Percentiles rank a stretch among this genome's conserved stretches.
Conservation (phyloP, 768 basidiomycete species). For the Russula vinacea region DNA sequence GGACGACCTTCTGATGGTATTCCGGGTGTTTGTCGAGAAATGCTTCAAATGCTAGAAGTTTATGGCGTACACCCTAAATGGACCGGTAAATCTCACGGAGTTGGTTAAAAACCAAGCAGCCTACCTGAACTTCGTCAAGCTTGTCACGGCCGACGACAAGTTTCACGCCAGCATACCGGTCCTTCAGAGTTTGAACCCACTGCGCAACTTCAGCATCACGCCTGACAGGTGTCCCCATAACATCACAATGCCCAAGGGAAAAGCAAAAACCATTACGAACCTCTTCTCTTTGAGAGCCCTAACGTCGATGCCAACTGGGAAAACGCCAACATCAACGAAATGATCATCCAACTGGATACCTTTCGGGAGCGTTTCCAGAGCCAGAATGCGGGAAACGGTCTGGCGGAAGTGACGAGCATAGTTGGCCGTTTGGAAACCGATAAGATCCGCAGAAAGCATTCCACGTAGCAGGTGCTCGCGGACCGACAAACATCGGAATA, state of each 20-base stretch:
- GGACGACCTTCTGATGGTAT: conserved; percentile 75
- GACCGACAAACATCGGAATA: conserved; percentile 86
- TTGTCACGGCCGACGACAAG: conserved; percentile 87
- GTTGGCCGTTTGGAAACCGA: conserved; percentile 88
- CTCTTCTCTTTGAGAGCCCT: conserved; percentile 60
- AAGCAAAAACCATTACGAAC: conserved; percentile 38
- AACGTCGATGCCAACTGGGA: conserved; percentile 89
- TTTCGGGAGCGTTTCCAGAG: conserved; percentile 77
- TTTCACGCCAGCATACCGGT: conserved; percentile 83
- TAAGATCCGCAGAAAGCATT: conserved; percentile 88
- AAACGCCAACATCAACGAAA: conserved; percentile 84
- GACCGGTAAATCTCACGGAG: background rate
- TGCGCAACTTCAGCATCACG: conserved; percentile 74
- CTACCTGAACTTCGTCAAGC: conserved; percentile 66
- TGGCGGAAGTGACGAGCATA: conserved; percentile 84
- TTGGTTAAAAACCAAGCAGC: conserved; percentile 46
- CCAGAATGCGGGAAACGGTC: conserved; percentile 75
- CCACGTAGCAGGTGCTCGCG: conserved; percentile 77
- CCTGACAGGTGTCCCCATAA: conserved; percentile 37
- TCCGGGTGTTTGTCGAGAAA: conserved; percentile 80
- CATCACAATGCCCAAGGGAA: background rate
- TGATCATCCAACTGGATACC: conserved; percentile 69
- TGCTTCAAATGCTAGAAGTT: conserved; percentile 76
- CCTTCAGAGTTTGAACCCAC: conserved; percentile 75
- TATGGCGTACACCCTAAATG: conserved; percentile 68